Evolutionary conservation across 495 filamentous ascomycete genomes (phyloP).

Genomic region (Daldinia childiae): DNA sequence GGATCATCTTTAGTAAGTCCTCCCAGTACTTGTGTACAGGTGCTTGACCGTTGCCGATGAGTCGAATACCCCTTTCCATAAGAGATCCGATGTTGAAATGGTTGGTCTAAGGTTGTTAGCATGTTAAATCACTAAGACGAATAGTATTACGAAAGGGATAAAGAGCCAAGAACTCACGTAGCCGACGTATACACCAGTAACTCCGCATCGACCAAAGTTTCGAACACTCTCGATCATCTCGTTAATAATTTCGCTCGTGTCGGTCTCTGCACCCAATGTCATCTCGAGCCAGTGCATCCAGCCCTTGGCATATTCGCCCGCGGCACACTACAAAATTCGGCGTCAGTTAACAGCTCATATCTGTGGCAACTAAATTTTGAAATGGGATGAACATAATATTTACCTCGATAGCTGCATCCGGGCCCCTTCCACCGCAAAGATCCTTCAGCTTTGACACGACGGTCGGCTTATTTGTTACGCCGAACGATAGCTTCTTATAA

Average conservation of each 20-base stretch:
- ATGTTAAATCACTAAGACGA: too few species aligned
- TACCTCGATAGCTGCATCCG: conserved; percentile 78
- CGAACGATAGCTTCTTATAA: conserved; percentile 58
- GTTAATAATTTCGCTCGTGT: conserved; percentile 86
- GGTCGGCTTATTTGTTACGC: conserved; percentile 60
- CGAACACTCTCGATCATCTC: conserved; percentile 84
- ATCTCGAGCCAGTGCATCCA: conserved; percentile 83
- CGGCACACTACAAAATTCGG: conserved; percentile 64
- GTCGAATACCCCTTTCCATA: conserved; percentile 85
- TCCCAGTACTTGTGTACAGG: conserved; percentile 89
- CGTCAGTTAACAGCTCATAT: not conserved
- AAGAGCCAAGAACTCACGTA: conserved; percentile 65
- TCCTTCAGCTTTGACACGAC: conserved; percentile 79
- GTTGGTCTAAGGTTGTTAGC: conserved; percentile 65
- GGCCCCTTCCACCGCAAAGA: conserved; percentile 70
- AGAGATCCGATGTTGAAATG: conserved; percentile 86
- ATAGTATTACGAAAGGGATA: not conserved
- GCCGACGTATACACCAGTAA: conserved; percentile 85
- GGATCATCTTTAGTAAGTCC: conserved; percentile 73
- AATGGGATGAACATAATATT: not conserved
- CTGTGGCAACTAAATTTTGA: not conserved
- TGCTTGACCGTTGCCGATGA: conserved; percentile 86
- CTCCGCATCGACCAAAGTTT: conserved; percentile 76
- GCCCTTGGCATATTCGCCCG: conserved; percentile 86
- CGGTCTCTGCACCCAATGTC: conserved; percentile 78